Conservation (phyloP, 768 basidiomycete genomes). For the Suillus luteus region DNA sequence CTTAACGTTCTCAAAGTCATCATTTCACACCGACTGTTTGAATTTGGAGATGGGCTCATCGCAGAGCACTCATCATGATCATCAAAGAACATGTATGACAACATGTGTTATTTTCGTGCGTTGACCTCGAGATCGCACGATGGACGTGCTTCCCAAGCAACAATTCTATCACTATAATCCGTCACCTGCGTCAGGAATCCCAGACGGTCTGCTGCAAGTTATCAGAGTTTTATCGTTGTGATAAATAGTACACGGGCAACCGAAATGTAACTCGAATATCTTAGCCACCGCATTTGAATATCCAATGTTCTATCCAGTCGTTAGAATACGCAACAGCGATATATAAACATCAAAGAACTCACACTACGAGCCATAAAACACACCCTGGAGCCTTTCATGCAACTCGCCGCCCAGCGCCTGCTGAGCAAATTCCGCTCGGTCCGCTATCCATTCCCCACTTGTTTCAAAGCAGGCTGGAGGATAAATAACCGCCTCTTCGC, state of each 20-base stretch:
- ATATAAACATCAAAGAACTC: background rate
- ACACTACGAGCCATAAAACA: slow-evolving; percentile 1
- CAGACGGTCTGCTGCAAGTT: background rate
- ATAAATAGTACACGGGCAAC: background rate
- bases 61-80: background rate
- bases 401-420: slow-evolving; percentile 11
- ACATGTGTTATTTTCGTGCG: background rate
- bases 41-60: background rate
- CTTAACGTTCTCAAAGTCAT: background rate
- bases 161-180: background rate
- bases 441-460: slow-evolving; percentile 19
- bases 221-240: background rate
- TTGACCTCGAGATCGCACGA: background rate
- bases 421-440: background rate
- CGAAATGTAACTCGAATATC: background rate
- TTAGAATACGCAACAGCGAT: background rate
- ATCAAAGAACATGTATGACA: background rate
- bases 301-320: background rate
- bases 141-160: background rate
- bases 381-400: slow-evolving; percentile 5
- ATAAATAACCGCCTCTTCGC: slow-evolving; percentile 37
- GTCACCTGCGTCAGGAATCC: background rate
- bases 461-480: slow-evolving; percentile 55
- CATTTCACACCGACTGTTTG: background rate
- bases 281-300: background rate